Evolutionary conservation across 2,329 filamentous ascomycete species (phyloP).

Genomic region (Lachnellula cervina): DNA sequence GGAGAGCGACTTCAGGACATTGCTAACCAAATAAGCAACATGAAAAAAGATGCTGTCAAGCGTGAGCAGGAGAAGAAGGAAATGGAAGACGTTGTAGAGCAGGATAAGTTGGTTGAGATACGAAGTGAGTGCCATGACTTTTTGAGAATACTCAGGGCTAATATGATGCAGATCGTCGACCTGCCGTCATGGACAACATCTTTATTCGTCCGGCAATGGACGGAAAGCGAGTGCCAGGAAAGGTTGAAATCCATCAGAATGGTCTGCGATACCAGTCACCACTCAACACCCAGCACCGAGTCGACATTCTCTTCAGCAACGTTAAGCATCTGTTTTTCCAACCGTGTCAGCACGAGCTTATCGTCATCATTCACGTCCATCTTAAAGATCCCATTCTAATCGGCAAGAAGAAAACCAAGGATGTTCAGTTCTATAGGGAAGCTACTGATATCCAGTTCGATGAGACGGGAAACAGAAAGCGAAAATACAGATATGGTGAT

Average conservation of each 20-base stretch:
- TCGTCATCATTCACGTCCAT: slow-evolving; percentile 97
- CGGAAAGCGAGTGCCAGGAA: slow-evolving; percentile 91
- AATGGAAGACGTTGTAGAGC: slow-evolving; percentile 97
- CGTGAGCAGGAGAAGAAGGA: slow-evolving; percentile 99
- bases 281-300: slow-evolving; percentile 71
- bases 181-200: slow-evolving; percentile 85
- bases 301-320: slow-evolving; percentile 96
- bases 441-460: slow-evolving; percentile 98
- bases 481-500: slow-evolving; percentile 95
- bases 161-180: slow-evolving; percentile 71
- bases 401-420: slow-evolving; percentile 96
- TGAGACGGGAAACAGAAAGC: slow-evolving; percentile 95
- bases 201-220: slow-evolving; percentile 94
- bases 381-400: slow-evolving; percentile 97
- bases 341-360: slow-evolving; percentile 90
- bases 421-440: slow-evolving; percentile 96
- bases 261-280: slow-evolving; percentile 92
- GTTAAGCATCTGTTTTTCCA: slow-evolving; percentile 99
- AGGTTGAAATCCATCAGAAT: slow-evolving; percentile 97
- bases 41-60: slow-evolving; percentile 88
- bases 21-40: slow-evolving; percentile 86
- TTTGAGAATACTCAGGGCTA: slow-evolving; percentile 32
- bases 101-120: slow-evolving; percentile 94
- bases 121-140: slow-evolving; percentile 58
- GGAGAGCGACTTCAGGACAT: slow-evolving; percentile 86